Percentiles rank a stretch among this genome's conserved stretches.
Evolutionary conservation across 768 basidiomycete genomes (phyloP).

Genomic region (Termitomyces sp.): DNA sequence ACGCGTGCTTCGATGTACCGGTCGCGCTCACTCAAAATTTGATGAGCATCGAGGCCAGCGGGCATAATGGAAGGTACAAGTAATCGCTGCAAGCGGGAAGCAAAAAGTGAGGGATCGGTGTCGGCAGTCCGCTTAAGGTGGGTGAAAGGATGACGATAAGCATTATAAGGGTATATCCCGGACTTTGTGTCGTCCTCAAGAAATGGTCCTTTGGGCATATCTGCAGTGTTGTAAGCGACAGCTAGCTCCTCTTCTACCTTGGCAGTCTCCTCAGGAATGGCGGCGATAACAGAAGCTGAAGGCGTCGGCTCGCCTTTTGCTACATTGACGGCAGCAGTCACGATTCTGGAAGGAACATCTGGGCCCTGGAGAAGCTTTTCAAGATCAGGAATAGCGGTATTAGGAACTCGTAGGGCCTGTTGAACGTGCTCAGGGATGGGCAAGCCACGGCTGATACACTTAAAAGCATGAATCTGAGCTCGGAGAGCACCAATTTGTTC

Average conservation of each 20-base stretch:
- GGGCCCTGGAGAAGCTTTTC: conserved; percentile 58
- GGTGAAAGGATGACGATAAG: conserved; percentile 78
- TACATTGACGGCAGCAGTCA: conserved; percentile 72
- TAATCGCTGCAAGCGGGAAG: conserved; percentile 71
- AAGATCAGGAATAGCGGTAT: conserved; percentile 53
- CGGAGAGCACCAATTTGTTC: conserved; percentile 75
- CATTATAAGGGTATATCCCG: conserved; percentile 88
- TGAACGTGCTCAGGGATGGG: conserved; percentile 68
- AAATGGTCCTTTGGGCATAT: conserved; percentile 68
- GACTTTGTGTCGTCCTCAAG: conserved; percentile 78
- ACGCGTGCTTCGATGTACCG: conserved; percentile 87
- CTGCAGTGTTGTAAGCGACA: conserved; percentile 41
- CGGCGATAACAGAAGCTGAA: conserved; percentile 15
- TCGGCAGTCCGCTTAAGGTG: conserved; percentile 66
- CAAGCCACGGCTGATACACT: conserved; percentile 56
- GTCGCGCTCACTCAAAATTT: conserved; percentile 87
- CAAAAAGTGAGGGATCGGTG: conserved; percentile 54
- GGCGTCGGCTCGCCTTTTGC: conserved; percentile 47
- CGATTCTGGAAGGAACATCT: conserved; percentile 56
- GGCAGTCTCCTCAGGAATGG: conserved; percentile 33
- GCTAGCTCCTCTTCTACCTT: conserved; percentile 53
- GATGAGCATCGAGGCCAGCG: conserved; percentile 85
- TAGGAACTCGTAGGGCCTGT: conserved; percentile 62
- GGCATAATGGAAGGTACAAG: conserved; percentile 90
- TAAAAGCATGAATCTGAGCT: conserved; percentile 80